Evolutionary conservation across 2,329 filamentous ascomycete species (phyloP), one percentile per base, ranked within the genome.

Genomic region (Fusarium oxysporum): DNA sequence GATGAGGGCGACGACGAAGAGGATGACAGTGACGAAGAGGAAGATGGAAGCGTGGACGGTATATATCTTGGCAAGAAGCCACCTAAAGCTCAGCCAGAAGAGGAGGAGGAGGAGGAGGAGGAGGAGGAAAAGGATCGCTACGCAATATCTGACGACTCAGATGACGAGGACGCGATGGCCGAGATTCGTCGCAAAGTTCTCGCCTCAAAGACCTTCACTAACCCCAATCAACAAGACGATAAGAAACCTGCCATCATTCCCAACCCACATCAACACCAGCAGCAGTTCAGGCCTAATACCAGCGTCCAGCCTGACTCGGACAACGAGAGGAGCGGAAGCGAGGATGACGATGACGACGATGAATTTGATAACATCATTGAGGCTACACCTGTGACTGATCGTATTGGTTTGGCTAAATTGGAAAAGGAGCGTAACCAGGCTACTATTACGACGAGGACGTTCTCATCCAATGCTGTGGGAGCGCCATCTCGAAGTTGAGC

Each of bases 341-440:
- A 69, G 5, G 81, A 83, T 25, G 89, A 77, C 9, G 87, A 85
- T 14, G 90, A 86, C 3, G 88, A 90, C 21, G 92, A 96, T 60
- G 92, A 94, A 55, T 97, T 98, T 79, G 96, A 98, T 79, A 92
- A 92, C 74, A 97, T 99, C 81, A 97, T 98, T 78, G 91, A 95
- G 76, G 96, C 96, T 0, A 96, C 94, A 6, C 94, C 94, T 0
- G 90, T 97, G 23, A 98, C 95, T 1, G 96, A 98, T 80, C 90
- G 92, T 61, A 93, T 93, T 17, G 96, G 96, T 0, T 77, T 91
- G 62, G 81, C 82, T 5, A 88, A 84, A 80, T 80, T 91, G 45
- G 87, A 90, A 68, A 89, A 86, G 81, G 88, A 90, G 75, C 83
- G 87, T 43, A 81, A 84, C 10, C 83, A 82, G 62, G 84, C 84